Evolutionary conservation across 2,329 filamentous ascomycete species (phyloP).

Genomic region (Sporothrix dimorphospora): DNA sequence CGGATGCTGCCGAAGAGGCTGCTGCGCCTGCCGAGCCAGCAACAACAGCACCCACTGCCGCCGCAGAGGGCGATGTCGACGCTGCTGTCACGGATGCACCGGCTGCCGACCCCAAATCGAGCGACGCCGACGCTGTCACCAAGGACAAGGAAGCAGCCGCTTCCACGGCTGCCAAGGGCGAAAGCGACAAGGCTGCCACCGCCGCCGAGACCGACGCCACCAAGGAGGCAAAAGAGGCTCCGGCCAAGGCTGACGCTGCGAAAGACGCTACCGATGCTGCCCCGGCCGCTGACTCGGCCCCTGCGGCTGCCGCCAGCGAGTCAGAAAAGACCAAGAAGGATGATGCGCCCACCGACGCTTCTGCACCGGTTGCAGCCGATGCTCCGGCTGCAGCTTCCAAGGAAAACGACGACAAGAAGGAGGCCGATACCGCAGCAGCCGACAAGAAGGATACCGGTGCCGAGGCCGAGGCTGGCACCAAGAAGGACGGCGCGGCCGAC

Average conservation of each 20-base stretch:
- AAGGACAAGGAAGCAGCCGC: not conserved
- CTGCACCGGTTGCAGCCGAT: not conserved
- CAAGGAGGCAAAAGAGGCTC: slow-evolving; percentile 1
- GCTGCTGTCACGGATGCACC: not conserved
- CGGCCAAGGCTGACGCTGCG: not conserved
- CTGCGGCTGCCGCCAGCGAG: not conserved
- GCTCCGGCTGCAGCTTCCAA: not conserved
- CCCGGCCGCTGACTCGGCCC: not conserved
- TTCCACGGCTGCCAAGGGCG: not conserved
- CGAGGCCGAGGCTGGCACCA: not conserved
- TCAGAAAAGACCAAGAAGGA: slow-evolving; percentile 19
- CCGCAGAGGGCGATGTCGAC: not conserved
- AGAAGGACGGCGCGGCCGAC: not conserved
- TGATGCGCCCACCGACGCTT: not conserved
- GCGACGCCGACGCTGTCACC: not conserved
- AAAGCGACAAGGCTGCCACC: not conserved
- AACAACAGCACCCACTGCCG: not conserved
- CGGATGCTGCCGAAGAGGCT: slow-evolving; percentile 16
- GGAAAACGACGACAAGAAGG: slow-evolving; percentile 11
- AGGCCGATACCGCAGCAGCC: not conserved
- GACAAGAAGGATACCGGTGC: slow-evolving; percentile 7
- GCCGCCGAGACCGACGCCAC: not conserved
- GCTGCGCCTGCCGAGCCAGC: not conserved
- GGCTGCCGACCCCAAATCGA: not conserved
- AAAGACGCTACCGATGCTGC: not conserved